Evolutionary conservation across 2,329 filamentous ascomycete genomes (phyloP), one percentile per base, ranked within the genome.

Genomic region (Claviceps sp.): DNA sequence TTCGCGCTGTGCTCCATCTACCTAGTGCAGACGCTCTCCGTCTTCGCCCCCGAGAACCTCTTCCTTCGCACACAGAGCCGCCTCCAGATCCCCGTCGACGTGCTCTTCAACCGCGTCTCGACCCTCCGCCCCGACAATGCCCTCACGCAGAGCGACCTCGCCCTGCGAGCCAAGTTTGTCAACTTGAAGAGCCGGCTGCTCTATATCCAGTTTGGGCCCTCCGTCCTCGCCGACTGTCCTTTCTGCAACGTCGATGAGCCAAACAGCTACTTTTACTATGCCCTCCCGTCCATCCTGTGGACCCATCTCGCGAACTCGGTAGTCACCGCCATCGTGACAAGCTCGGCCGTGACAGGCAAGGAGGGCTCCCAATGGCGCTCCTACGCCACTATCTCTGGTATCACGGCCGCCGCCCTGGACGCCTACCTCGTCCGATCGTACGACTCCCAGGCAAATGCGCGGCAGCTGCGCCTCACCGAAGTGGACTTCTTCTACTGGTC

Each of bases 221-320:
- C 79, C 37, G 80, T 84, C 8, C 66, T 97, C 40, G 73, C 82
- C 22, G 74, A 81, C 54, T 97, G 90, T 66, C 77, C 80, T n/a
- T 95, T 95, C 71, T 96, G 90, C 76, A 74, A 71, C 49, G 70
- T 79, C n/a, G 82, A 86, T 54, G 81, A 86, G 47, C 76, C 81
- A 5, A 72, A 71, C 40, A 80, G 78, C 43, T 96, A 89, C 71
- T 76, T 95, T 48, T 78, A 86, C 64, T 97, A 95, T 69, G 84
- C 86, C 14, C 68, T 94, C 0, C 86, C 91, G 0, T 74, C 79
- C 26, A 70, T 95, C 7, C 61, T 90, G 1, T 72, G 80, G 14
- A 85, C 87, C n/a, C 91, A 98, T 67, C 71, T 97, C 8, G 63
- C 82, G 47, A 93, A 96, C 69, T 75, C 95, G 49, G 68, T 79